Evolutionary conservation across 139 green algal species (phyloP).

Genomic region (Picocystis salinarum): DNA sequence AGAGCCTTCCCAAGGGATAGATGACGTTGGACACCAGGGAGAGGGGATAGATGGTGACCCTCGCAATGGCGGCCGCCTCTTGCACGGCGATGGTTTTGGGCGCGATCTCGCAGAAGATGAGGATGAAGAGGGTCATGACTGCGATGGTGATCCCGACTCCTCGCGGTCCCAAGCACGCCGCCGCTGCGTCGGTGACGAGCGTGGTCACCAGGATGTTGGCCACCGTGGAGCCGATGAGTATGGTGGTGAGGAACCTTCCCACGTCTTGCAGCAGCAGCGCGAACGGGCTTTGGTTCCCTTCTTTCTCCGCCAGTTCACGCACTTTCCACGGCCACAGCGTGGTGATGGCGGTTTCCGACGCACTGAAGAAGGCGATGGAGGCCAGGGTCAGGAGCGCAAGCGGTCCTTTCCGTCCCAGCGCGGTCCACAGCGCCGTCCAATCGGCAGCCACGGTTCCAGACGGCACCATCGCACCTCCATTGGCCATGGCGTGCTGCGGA

Average conservation of each 20-base stretch:
- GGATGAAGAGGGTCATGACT: constrained; percentile 14
- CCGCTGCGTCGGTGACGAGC: background rate
- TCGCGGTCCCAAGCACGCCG: no score
- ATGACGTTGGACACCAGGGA: constrained; percentile 14
- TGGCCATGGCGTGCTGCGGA: no score
- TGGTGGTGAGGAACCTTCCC: constrained; percentile 26
- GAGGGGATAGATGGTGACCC: constrained; percentile 16
- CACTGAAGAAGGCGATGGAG: constrained; percentile 22
- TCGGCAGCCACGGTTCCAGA: no score
- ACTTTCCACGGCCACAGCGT: constrained; percentile 34
- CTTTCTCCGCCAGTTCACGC: constrained; percentile 24
- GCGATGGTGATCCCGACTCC: constrained; percentile 13
- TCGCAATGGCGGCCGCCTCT: constrained; percentile 14
- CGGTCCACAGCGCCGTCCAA: no score
- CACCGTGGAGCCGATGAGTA: constrained; percentile 24
- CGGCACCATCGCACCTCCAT: no score
- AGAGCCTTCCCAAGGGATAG: constrained; percentile 21
- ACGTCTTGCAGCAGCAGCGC: constrained; percentile 19
- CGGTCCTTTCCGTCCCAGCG: no score
- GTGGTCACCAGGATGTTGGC: background rate
- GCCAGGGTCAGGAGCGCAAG: no score
- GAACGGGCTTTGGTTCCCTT: constrained; percentile 15
- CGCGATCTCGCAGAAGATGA: constrained; percentile 29
- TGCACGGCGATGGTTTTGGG: constrained; percentile 30
- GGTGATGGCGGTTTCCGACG: constrained; percentile 26